Conservation (phyloP, 257 asterid genomes). For the Ilex asprella region DNA sequence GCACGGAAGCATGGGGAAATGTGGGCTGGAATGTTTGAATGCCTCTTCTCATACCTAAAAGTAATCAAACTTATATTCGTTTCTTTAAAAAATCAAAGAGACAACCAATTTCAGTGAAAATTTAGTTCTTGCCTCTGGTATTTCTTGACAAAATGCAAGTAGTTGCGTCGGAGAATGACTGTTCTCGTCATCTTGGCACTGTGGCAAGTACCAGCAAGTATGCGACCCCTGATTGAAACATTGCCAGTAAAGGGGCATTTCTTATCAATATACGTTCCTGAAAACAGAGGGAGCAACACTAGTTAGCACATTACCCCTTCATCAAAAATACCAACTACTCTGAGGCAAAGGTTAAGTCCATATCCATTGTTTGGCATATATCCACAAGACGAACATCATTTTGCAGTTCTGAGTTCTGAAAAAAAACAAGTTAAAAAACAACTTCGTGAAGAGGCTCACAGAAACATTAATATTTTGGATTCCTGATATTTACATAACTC, state of each 20-base stretch:
- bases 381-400: no score
- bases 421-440: no score
- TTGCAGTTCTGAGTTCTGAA: no score
- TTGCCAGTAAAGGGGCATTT: conserved; percentile 76
- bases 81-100: not conserved
- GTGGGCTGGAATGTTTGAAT: conserved; percentile 77
- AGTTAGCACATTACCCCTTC: not conserved
- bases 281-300: not conserved
- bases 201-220: conserved; percentile 79
- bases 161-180: conserved; percentile 63
- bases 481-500: no score
- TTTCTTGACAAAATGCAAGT: conserved; percentile 72
- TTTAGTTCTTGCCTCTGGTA: conserved; percentile 44
- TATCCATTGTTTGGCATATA: no score
- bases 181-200: conserved; percentile 87
- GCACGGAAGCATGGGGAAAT: conserved; percentile 86
- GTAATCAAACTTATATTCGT: not conserved
- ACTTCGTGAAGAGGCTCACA: no score
- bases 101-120: not conserved
- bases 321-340: no score
- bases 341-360: no score
- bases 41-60: conserved; percentile 74
- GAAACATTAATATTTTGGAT: no score
- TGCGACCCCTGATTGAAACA: conserved; percentile 85
- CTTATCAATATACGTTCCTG: conserved; percentile 75